These are phyloP conservation scores for Phytophthora tubulina DNA, from an alignment of 352 stramenopile species.

Conservation along the genomic window DNA sequence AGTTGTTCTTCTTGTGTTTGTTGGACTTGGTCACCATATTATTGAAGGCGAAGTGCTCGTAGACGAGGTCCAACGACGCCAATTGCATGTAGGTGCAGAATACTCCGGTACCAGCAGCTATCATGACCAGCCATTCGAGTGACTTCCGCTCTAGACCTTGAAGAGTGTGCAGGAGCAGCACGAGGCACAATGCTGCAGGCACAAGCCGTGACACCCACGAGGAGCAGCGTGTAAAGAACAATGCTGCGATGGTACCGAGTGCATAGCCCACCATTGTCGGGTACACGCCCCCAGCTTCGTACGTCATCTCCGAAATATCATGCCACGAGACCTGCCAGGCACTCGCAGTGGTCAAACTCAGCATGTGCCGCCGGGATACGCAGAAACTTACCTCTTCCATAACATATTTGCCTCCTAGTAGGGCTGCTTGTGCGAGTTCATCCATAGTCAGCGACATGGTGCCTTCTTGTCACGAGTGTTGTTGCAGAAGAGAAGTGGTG, in stretches of 20 bases:
- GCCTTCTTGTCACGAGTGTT: background rate
- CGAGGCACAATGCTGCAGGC: slow-evolving; percentile 25
- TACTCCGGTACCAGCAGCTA: slow-evolving; percentile 52
- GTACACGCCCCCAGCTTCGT: slow-evolving; percentile 65
- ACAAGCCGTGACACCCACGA: slow-evolving; percentile 35
- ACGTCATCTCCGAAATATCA: slow-evolving; percentile 57
- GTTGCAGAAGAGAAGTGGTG: background rate
- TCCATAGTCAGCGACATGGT: slow-evolving; percentile 37
- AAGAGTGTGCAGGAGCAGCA: slow-evolving; percentile 43
- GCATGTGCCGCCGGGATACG: background rate
- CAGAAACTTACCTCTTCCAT: slow-evolving; percentile 36
- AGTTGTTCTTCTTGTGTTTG: slow-evolving; percentile 50
- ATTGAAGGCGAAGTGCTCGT: slow-evolving; percentile 50
- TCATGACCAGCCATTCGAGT: slow-evolving; percentile 47
- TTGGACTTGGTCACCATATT: slow-evolving; percentile 22
- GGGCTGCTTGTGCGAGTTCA: slow-evolving; percentile 32
- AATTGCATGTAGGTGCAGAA: slow-evolving; percentile 72
- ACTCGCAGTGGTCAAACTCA: background rate
- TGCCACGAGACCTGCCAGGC: slow-evolving; percentile 51
- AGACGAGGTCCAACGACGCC: slow-evolving; percentile 60
- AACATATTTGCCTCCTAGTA: slow-evolving; percentile 36
- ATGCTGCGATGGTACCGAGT: slow-evolving; percentile 51
- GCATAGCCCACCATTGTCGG: slow-evolving; percentile 67
- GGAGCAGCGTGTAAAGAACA: slow-evolving; percentile 44
- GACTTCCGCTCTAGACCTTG: slow-evolving; percentile 28